Evolutionary conservation across 352 stramenopile genomes (phyloP).

Genomic region (Detonula confervacea): DNA sequence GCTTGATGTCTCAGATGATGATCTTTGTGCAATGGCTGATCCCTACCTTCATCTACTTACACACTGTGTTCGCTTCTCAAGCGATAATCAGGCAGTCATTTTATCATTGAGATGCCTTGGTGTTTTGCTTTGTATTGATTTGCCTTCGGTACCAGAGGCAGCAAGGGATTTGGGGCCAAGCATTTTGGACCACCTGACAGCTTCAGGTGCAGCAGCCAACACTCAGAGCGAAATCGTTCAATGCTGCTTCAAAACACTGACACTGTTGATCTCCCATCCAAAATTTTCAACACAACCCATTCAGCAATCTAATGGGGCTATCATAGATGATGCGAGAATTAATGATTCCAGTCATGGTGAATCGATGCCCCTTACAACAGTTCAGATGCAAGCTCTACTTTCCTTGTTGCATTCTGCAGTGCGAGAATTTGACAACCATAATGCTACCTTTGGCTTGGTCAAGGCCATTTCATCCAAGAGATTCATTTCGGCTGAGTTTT

Average conservation of each 20-base stretch:
- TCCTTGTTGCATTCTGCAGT: slow-evolving; percentile 92
- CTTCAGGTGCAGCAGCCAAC: slow-evolving; percentile 89
- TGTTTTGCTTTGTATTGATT: slow-evolving; percentile 88
- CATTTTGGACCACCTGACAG: slow-evolving; percentile 90
- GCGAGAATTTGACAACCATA: slow-evolving; percentile 93
- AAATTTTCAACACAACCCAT: slow-evolving; percentile 78
- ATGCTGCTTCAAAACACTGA: slow-evolving; percentile 93
- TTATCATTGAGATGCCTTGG: slow-evolving; percentile 93
- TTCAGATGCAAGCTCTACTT: slow-evolving; percentile 89
- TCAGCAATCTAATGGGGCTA: slow-evolving; percentile 62
- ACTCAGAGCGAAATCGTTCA: slow-evolving; percentile 95
- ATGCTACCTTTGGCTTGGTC: slow-evolving; percentile 92
- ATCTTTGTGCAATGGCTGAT: slow-evolving; percentile 86
- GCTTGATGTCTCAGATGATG: slow-evolving; percentile 54
- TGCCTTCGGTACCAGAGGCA: slow-evolving; percentile 89
- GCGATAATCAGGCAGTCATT: slow-evolving; percentile 91
- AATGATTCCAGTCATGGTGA: slow-evolving; percentile 19
- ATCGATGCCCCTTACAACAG: slow-evolving; percentile 61
- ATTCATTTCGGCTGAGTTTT: slow-evolving; percentile 93
- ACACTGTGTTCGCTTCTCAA: slow-evolving; percentile 90
- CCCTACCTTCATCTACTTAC: slow-evolving; percentile 92
- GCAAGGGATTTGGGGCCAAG: slow-evolving; percentile 88
- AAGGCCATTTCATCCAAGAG: slow-evolving; percentile 90
- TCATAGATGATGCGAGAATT: slow-evolving; percentile 5
- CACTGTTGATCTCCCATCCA: slow-evolving; percentile 88